Base-by-base conservation (phyloP, 148 eudicot genomes). In the Vaccinium macrocarpon region DNA sequence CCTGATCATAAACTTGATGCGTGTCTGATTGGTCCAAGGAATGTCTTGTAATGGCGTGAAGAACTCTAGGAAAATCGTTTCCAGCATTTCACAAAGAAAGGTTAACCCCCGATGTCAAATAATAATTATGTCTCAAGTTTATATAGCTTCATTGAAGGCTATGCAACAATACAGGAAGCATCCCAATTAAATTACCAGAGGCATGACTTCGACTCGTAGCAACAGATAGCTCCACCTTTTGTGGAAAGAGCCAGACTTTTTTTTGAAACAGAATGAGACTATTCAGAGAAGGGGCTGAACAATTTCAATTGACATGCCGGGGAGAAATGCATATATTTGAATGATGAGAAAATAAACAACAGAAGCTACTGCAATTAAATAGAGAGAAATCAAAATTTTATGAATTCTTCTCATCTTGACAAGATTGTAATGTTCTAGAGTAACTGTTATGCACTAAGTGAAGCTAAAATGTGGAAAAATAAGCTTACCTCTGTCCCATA, bases 401-500 rank as follows among this genome's bases (percentile, higher is more conserved):
- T 13, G 70, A 23, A 64, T n/a, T 53, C 19, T 23, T 25, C 13
- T 6, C 32, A 10, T 16, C 46, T 78, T 53, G 19, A 78, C 74
- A 82, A 51, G 53, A 82, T 35, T 71, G 18, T 51, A 35, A 82
- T 50, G 56, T 27, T 52, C 25, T 8, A 15, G 2, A 29, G 1
- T 42, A 52, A 25, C 32, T 50, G 9, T 35, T 27, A 52, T 68
- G 16, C 71, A 68, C 25, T 15, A 15, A 2, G 56, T 5, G 2
- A 82, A 82, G 6, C 53, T 48, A n/a, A 72, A 64, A 70, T 51
- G 46, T 12, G 25, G 38, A 51, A 23, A 5, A 16, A 79, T 73
- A 61, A 82, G 73, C 90, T 82, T 59, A 95, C 96, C 96, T 94
- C 78, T 46, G 48, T 86, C 52, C 98, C 98, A 61, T 57, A 71